phyloP scores from a whole-genome alignment of 768 basidiomycete species.

The Leccinum broughii region DNA sequence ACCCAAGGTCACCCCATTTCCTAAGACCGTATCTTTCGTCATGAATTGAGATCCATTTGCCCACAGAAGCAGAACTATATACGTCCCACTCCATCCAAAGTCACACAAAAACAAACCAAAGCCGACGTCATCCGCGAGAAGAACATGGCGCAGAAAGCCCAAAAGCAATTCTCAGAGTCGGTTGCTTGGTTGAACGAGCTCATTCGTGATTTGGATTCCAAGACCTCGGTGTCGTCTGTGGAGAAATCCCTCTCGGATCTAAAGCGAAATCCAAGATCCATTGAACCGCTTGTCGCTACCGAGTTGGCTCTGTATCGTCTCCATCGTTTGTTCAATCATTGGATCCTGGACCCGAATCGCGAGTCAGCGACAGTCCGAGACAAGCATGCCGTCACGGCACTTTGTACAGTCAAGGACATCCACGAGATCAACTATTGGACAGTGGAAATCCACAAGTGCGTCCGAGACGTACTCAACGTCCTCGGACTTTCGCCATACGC shows the following conservation, averaged over 20 bases:
- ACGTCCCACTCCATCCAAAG: slow-evolving; percentile 28
- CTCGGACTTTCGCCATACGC: slow-evolving; percentile 51
- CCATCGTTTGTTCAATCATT: slow-evolving; percentile 49
- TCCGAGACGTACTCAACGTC: slow-evolving; percentile 41
- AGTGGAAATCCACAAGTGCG: slow-evolving; percentile 31
- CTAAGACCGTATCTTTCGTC: background rate
- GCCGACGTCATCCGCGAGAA: slow-evolving; percentile 45
- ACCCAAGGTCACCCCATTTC: slow-evolving; percentile 14
- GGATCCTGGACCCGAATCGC: slow-evolving; percentile 48
- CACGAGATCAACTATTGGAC: slow-evolving; percentile 36
- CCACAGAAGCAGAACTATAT: slow-evolving; percentile 19
- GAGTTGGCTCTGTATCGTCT: slow-evolving; percentile 56
- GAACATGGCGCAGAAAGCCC: slow-evolving; percentile 46
- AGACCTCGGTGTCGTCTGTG: slow-evolving; percentile 20
- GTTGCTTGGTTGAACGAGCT: slow-evolving; percentile 55
- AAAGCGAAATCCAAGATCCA: slow-evolving; percentile 45
- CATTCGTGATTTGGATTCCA: slow-evolving; percentile 36
- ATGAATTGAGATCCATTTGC: slow-evolving; percentile 2
- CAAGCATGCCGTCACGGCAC: slow-evolving; percentile 43
- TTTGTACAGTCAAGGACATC: slow-evolving; percentile 50
- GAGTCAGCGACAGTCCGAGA: slow-evolving; percentile 45
- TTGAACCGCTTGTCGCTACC: slow-evolving; percentile 43
- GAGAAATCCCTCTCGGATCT: slow-evolving; percentile 39
- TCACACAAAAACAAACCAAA: slow-evolving; percentile 31
- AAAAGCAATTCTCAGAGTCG: slow-evolving; percentile 40